phyloP scores from a whole-genome alignment of 805 yeast species.

The Ogataea parapolymorpha region DNA sequence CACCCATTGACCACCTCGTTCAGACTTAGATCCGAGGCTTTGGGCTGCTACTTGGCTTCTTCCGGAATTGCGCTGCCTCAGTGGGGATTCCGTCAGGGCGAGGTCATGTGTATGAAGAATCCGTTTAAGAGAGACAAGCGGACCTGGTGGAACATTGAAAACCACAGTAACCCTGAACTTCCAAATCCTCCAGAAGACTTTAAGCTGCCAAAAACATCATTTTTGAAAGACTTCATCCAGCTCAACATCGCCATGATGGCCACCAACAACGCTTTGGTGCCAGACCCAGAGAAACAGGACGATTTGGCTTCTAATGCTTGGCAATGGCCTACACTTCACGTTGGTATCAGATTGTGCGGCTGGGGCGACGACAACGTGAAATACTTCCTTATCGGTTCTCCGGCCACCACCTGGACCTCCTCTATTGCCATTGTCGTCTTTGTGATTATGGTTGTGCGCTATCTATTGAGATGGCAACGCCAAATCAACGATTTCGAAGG shows the following conservation, averaged over 20 bases:
- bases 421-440: constrained; percentile 55
- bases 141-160: constrained; percentile 87
- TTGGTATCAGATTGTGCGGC: constrained; percentile 72
- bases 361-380: constrained; percentile 61
- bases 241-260: constrained; percentile 86
- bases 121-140: constrained; percentile 74
- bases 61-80: constrained; percentile 66
- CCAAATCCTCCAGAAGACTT: constrained; percentile 60
- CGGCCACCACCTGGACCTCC: constrained; percentile 76
- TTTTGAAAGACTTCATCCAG: constrained; percentile 72
- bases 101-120: constrained; percentile 72
- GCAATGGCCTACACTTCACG: constrained; percentile 85
- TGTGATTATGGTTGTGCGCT: constrained; percentile 41
- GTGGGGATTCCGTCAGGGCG: constrained; percentile 88
- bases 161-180: constrained; percentile 56
- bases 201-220: constrained; percentile 69
- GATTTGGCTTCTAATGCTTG: constrained; percentile 70
- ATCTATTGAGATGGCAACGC: constrained; percentile 78
- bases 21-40: constrained; percentile 57
- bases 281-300: constrained; percentile 73
- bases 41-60: constrained; percentile 78
- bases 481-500: constrained; percentile 57
- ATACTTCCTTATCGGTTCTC: constrained; percentile 72
- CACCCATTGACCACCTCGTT: constrained; percentile 79
- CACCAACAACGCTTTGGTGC: constrained; percentile 76